Base-by-base conservation (phyloP, 306 rosid genomes). In the Rubus idaeus region DNA sequence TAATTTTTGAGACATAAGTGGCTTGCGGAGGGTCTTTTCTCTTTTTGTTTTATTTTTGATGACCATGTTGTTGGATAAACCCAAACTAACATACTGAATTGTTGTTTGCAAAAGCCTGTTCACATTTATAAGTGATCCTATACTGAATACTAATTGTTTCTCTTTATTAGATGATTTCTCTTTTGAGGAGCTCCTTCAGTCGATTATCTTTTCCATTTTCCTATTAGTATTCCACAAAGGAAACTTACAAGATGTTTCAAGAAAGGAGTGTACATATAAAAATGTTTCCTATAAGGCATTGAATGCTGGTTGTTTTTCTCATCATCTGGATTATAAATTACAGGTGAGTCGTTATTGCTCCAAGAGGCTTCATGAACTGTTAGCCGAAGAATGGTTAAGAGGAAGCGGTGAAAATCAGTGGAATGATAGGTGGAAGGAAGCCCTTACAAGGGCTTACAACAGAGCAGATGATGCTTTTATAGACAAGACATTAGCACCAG, bases 311-410 rank as follows among this genome's bases (percentile, higher is more conserved):
- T 20, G 51, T 66, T 37, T 37, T 16, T 66, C 50, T n/a, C 37
- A 67, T 67, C 71, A 41, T 65, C n/a, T 2, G 63, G 64, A 30
- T 70, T 70, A 44, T 46, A 58, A 57, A 42, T 69, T 69, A 10
- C 62, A 56, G 81, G 81, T 77, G 81, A 77, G 70, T 57, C 23
- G 17, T 6, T 56, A 30, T 56, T 69, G 75, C 69, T 77, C 75
- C 17, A 17, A 8, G 21, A 69, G 17, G 23, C 62, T 77, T 21
- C 81, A 77, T 69, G 70, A 77, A 57, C 63, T 57, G 23, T 46
- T 77, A 70, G 75, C 60, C 4, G 60, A 69, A 9, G 75, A 69
- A 46, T 58, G 70, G 81, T 11, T 26, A 6, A 58, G 55, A 46
- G 70, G 40, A 9, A 35, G 26, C 41, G 7, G 12, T 51, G 73